These are phyloP conservation scores for Fagopyrum tataricum DNA, from an alignment of 148 eudicot species.

Conservation along the genomic window DNA sequence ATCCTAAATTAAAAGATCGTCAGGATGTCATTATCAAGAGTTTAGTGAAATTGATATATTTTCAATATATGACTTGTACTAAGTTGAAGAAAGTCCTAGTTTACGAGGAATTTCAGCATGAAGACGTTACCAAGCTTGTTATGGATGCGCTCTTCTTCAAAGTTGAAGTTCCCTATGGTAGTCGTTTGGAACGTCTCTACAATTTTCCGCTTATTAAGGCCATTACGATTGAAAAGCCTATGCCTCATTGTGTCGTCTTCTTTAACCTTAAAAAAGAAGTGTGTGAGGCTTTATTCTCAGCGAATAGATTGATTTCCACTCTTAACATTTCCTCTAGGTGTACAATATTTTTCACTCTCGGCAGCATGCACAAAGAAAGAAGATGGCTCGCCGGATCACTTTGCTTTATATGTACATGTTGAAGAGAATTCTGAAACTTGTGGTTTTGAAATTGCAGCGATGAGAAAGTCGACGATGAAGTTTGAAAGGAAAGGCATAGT, in stretches of 20 bases:
- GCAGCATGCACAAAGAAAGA: conserved; percentile 64
- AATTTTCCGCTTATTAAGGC: conserved; percentile 74
- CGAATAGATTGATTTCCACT: conserved; percentile 47
- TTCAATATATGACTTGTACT: conserved; percentile 66
- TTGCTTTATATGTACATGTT: background rate
- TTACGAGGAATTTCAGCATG: conserved; percentile 71
- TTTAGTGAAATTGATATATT: conserved; percentile 24
- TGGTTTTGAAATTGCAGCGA: background rate
- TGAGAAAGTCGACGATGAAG: background rate
- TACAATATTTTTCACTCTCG: conserved; percentile 70
- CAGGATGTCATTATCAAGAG: conserved; percentile 60
- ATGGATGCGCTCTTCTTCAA: conserved; percentile 80
- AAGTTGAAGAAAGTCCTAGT: conserved; percentile 62
- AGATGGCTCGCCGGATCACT: background rate
- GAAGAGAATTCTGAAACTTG: background rate
- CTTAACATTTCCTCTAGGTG: conserved; percentile 81
- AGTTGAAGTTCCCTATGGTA: conserved; percentile 75
- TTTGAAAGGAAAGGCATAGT: background rate
- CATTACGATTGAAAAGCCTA: conserved; percentile 68
- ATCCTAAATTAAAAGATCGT: conserved; percentile 62
- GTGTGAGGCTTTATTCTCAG: conserved; percentile 55
- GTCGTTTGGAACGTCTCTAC: conserved; percentile 60
- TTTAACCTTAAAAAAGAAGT: conserved; percentile 64
- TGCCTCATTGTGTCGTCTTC: conserved; percentile 75
- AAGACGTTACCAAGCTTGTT: conserved; percentile 63